A percentile compares a stretch with the other conserved stretches of the same genome.
Evolutionary conservation across 2,329 filamentous ascomycete species (phyloP).

Genomic region (Balansia obtecta): DNA sequence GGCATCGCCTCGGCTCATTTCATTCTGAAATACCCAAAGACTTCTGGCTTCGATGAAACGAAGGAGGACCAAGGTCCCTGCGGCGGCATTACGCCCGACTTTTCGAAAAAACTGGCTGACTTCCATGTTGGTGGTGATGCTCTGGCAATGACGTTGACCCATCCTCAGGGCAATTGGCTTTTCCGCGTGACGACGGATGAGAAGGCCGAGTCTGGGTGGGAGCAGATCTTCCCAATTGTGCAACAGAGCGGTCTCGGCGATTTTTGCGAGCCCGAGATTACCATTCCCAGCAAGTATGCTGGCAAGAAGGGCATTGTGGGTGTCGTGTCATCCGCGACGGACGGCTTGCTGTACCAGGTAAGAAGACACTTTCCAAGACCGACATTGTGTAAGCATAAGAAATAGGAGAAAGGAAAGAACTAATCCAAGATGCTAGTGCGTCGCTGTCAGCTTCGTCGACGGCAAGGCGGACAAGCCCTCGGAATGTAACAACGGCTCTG

Average conservation of each 20-base stretch:
- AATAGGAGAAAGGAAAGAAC: neutral
- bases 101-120: slow-evolving; percentile 33
- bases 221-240: slow-evolving; percentile 39
- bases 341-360: slow-evolving; percentile 47
- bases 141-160: slow-evolving; percentile 33
- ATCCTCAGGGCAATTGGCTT: slow-evolving; percentile 42
- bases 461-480: slow-evolving; percentile 19
- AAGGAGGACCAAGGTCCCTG: slow-evolving; percentile 35
- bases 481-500: slow-evolving; percentile 23
- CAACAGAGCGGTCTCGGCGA: slow-evolving; percentile 40
- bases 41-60: slow-evolving; percentile 36
- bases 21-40: slow-evolving; percentile 32
- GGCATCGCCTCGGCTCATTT: slow-evolving; percentile 39
- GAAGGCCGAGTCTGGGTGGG: slow-evolving; percentile 36
- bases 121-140: slow-evolving; percentile 47
- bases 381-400: neutral
- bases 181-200: slow-evolving; percentile 44
- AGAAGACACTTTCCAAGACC: slow-evolving; percentile 11
- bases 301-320: slow-evolving; percentile 43
- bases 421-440: slow-evolving; percentile 27
- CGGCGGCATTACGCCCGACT: slow-evolving; percentile 38
- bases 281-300: slow-evolving; percentile 34
- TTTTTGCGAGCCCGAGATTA: slow-evolving; percentile 39
- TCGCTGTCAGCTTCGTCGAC: slow-evolving; percentile 42
- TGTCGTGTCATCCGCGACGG: slow-evolving; percentile 37